Conservation (phyloP, 192 early-diverging fungal species). For the Podila minutissima region DNA sequence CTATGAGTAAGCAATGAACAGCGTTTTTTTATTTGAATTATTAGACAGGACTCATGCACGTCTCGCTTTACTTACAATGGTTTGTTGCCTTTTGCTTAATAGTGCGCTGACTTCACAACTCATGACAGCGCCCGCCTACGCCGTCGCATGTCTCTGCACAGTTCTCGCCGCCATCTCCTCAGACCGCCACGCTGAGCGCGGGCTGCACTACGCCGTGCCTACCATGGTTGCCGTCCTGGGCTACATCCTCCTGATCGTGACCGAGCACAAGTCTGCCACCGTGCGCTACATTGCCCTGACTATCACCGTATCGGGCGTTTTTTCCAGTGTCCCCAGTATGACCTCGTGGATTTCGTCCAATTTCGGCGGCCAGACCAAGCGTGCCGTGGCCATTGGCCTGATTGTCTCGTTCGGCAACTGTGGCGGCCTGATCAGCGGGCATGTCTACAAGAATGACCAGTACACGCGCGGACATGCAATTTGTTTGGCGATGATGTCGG, state of each 20-base stretch:
- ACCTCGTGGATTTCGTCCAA: constrained; percentile 68
- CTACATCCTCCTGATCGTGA: constrained; percentile 51
- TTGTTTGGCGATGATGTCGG: constrained; percentile 55
- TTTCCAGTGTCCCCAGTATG: constrained; percentile 66
- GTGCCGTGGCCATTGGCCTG: constrained; percentile 67
- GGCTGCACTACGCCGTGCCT: constrained; percentile 51
- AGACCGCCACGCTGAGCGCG: constrained; percentile 41
- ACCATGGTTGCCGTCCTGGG: constrained; percentile 45
- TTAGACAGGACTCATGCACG: not conserved
- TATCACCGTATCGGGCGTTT: constrained; percentile 50
- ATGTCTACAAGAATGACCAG: constrained; percentile 70
- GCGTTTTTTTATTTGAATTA: not conserved
- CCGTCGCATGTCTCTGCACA: constrained; percentile 39
- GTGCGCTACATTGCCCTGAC: constrained; percentile 47
- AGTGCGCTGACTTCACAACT: constrained; percentile 33
- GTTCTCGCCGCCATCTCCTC: constrained; percentile 18
- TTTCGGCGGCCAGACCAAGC: constrained; percentile 78
- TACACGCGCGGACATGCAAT: constrained; percentile 58
- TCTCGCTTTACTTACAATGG: not conserved
- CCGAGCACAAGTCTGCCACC: constrained; percentile 7
- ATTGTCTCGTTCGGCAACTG: constrained; percentile 74
- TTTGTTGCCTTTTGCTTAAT: not conserved
- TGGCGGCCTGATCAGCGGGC: constrained; percentile 74
- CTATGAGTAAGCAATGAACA: constrained; percentile 30
- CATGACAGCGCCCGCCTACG: constrained; percentile 58